Evolutionary conservation across 2,329 filamentous ascomycete genomes (phyloP), one percentile per base, ranked within the genome.

Genomic region (Diaporthe citri): DNA sequence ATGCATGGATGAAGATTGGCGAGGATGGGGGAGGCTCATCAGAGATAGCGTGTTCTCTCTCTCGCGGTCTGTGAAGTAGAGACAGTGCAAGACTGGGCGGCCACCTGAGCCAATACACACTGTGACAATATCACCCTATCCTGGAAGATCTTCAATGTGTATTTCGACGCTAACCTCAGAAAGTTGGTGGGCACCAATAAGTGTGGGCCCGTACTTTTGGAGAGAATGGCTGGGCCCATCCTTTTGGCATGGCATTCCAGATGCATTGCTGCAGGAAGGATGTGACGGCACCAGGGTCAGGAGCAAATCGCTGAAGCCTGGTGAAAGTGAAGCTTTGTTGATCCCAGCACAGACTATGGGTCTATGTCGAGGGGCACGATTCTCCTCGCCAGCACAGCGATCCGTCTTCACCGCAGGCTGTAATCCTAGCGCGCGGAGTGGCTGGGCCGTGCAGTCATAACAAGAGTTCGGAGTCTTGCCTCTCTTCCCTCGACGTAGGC

Each of bases 171-270:
- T 76, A 76, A 59, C 72, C 72, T 76, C 52, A 67, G 70, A 48
- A 34, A 55, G 75, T 46, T 25, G 31, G 60, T 36, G 62, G 64
- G 72, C 60, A 72, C 62, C 72, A 72, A 43, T 69, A 64, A 22
- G 41, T 72, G 69, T 76, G 75, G 75, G 64, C 57, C 72, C 72
- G 67, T 72, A 74, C 73, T 71, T 71, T 60, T 64, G 75, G 69
- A 34, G 60, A 72, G 71, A 34, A 69, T 67, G 72, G 67, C 75
- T 74, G 62, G 72, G 59, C 75, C 69, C 67, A 66, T 76, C 73
- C 62, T 75, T 76, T 69, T 55, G 69, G 62, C 67, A 72, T 75
- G 52, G 48, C 69, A 74, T 69, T 75, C 75, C 67, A 73, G 55
- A 71, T 74, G 66, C 62, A 71, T 59, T 56, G 71, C 52, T 60